Evolutionary conservation across 768 basidiomycete genomes (phyloP), one percentile per base, ranked within the genome.

Genomic region (Boletus vermiculosoides): DNA sequence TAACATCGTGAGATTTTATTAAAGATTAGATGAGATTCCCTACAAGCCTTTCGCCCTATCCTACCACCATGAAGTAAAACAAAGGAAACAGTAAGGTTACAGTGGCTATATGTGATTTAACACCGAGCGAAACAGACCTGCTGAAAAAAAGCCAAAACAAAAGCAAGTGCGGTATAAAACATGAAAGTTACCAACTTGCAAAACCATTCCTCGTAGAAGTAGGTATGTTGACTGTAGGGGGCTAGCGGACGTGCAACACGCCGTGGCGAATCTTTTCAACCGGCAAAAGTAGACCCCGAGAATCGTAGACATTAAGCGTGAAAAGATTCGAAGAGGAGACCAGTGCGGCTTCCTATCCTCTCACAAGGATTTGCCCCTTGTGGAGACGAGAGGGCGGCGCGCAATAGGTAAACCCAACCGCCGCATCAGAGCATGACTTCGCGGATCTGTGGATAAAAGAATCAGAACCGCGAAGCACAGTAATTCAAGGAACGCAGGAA

Each of bases 361-460:
- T 5, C 20, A 11, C 39, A 7, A 50, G 52, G 49, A 50, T 30
- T 18, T 23, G 23, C 33, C 16, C 48, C 51, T 34, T 20, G 44
- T 40, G 42, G 42, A 37, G 45, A 44, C 49, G 44, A 44, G 25
- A 28, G 18, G 58, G 42, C 9, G 22, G 18, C 20, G 44, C 30
- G 4, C 16, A 44, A 57, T 13, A 9, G 15, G 34, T 36, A 44
- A 45, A 39, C 47, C 50, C 41, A 20, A n/a, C 33, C 20, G 30
- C 4, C 36, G n/a, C 30, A 48, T 79, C 64, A 82, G 46, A 83
- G 69, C 80, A 82, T 78, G 51, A 82, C 77, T 54, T 76, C 73
- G 52, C 80, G 80, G 61, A 83, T 82, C 82, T 83, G 36, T 18
- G 10, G 23, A 39, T n/a, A 45, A 57, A 47, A 34, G 47, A 44